phyloP scores from a whole-genome alignment of 2,329 filamentous ascomycete species.

The Cladosporium sphaerospermum region DNA sequence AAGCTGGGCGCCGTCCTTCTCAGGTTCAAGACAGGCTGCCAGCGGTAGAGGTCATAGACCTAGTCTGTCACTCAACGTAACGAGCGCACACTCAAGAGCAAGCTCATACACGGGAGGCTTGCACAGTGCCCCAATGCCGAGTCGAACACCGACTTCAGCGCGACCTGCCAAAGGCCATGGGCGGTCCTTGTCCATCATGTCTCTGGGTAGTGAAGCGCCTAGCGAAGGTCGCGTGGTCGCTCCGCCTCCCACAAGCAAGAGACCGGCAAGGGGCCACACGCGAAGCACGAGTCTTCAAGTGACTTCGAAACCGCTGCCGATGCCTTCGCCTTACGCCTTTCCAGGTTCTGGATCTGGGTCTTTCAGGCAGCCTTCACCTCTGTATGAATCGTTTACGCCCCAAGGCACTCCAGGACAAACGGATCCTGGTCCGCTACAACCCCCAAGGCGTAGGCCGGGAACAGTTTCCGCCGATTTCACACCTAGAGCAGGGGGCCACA shows the following conservation, averaged over 20 bases:
- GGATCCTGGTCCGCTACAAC: constrained; percentile 17
- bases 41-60: constrained; percentile 53
- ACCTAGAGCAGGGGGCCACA: constrained; percentile 22
- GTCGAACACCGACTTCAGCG: constrained; percentile 33
- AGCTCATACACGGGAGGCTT: constrained; percentile 19
- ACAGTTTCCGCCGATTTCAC: constrained; percentile 27
- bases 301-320: constrained; percentile 37
- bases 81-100: constrained; percentile 25
- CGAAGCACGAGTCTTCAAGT: constrained; percentile 80
- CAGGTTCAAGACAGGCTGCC: constrained; percentile 2
- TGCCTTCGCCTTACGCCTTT: constrained; percentile 11
- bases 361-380: constrained; percentile 36
- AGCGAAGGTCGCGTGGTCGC: constrained; percentile 17
- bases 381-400: constrained; percentile 35
- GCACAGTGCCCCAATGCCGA: constrained; percentile 18
- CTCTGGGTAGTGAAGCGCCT: constrained; percentile 39
- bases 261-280: constrained; percentile 60
- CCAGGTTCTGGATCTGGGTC: constrained; percentile 6
- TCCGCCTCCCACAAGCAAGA: constrained; percentile 23
- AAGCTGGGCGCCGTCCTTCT: constrained; percentile 13
- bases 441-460: constrained; percentile 22
- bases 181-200: constrained; percentile 45
- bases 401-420: constrained; percentile 15
- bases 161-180: constrained; percentile 44
- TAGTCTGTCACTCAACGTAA: constrained; percentile 55